Evolutionary conservation across 192 early-diverging fungal genomes (phyloP).

Genomic region (Physocladia obscura): DNA sequence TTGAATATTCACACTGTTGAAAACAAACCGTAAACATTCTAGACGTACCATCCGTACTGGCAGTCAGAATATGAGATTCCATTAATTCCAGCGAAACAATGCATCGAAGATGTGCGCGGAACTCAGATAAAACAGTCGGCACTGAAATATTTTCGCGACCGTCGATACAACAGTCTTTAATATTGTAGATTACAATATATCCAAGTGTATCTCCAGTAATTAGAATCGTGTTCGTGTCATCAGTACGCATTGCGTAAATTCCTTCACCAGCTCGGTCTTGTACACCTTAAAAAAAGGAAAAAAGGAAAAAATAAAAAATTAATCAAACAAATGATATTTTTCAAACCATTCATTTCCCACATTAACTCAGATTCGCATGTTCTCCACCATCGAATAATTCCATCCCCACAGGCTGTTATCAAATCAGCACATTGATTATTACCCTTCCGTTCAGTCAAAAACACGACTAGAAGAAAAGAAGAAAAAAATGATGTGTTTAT

Average conservation of each 20-base stretch:
- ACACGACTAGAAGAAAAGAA: constrained; percentile 37
- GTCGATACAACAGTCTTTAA: constrained; percentile 37
- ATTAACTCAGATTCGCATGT: constrained; percentile 31
- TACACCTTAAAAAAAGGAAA: neutral
- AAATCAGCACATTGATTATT: constrained; percentile 32
- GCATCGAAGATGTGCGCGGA: constrained; percentile 40
- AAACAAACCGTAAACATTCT: constrained; percentile 52
- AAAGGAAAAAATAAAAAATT: neutral
- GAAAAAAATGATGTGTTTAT: neutral
- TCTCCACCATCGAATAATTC: constrained; percentile 53
- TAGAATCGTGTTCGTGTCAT: constrained; percentile 35
- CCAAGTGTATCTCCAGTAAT: constrained; percentile 43
- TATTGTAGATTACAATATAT: constrained; percentile 40
- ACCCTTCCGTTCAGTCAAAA: constrained; percentile 29
- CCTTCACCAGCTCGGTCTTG: constrained; percentile 25
- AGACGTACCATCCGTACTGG: constrained; percentile 46
- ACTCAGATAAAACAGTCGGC: constrained; percentile 23
- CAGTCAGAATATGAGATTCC: constrained; percentile 35
- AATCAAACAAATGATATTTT: neutral
- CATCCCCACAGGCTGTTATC: constrained; percentile 48
- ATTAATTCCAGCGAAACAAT: constrained; percentile 38
- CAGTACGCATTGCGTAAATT: constrained; percentile 35
- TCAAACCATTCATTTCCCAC: constrained; percentile 29
- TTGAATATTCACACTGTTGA: too few species aligned
- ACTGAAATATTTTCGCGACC: neutral